Percentiles rank a stretch among this genome's conserved stretches.
Evolutionary conservation across 108 stramenopile genomes (phyloP).

Genomic region (Skeletonema tropicum): DNA sequence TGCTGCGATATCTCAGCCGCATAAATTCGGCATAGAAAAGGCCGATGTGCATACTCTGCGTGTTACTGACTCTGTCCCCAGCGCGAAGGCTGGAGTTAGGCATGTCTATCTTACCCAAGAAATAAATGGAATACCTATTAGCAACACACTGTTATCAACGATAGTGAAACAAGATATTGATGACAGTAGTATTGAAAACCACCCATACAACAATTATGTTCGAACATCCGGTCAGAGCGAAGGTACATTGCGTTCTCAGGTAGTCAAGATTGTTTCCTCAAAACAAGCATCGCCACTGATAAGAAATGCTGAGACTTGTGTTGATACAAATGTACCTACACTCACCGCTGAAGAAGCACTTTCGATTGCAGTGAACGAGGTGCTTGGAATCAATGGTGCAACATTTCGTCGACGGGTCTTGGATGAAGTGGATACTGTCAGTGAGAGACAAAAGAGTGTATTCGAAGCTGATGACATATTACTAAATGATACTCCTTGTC

Average conservation of each 20-base stretch:
- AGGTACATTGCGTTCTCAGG: neutral
- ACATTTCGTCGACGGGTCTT: neutral
- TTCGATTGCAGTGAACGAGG: neutral
- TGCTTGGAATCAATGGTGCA: neutral
- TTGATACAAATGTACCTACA: neutral
- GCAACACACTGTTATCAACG: neutral
- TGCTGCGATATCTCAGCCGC: neutral
- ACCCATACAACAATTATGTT: neutral
- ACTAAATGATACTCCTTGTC: neutral
- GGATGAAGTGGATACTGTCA: neutral
- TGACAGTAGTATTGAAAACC: neutral
- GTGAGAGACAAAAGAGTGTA: neutral
- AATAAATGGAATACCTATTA: neutral
- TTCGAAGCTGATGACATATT: neutral
- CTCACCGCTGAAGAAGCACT: conserved; percentile 1
- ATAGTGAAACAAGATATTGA: neutral
- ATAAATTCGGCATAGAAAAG: neutral
- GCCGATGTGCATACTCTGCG: neutral
- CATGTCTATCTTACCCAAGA: neutral
- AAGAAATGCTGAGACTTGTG: neutral
- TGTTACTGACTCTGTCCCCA: neutral
- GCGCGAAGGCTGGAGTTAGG: neutral
- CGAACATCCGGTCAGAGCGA: neutral
- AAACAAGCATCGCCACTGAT: neutral
- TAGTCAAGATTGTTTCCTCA: neutral